These are phyloP conservation scores for Colletotrichum plurivorum DNA, from an alignment of 2,329 filamentous ascomycete genomes.

Conservation along the genomic window DNA sequence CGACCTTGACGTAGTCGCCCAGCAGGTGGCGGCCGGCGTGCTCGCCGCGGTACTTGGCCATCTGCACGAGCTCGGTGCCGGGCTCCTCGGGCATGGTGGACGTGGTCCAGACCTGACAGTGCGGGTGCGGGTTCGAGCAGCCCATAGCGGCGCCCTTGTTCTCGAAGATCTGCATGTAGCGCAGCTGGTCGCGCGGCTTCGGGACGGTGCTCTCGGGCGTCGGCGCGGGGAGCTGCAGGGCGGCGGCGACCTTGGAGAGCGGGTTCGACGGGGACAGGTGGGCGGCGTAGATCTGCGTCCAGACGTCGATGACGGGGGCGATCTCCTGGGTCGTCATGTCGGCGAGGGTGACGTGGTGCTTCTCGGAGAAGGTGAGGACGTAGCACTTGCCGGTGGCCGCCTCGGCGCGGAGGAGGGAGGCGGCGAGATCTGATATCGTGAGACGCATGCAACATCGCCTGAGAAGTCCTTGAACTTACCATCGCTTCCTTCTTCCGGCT, in stretches of 20 bases:
- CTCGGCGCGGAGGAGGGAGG: constrained; percentile 84
- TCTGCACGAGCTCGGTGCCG: constrained; percentile 80
- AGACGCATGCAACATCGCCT: too few species aligned
- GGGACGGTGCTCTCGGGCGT: constrained; percentile 54
- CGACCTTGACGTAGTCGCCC: constrained; percentile 87
- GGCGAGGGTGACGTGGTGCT: constrained; percentile 92
- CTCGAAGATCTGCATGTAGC: constrained; percentile 99
- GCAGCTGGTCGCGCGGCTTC: constrained; percentile 81
- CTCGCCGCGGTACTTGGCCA: constrained; percentile 82
- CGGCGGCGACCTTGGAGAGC: constrained; percentile 61
- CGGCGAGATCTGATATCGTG: constrained; percentile 72
- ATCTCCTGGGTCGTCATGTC: constrained; percentile 87
- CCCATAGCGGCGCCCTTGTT: constrained; percentile 99
- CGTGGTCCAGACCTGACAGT: constrained; percentile 97
- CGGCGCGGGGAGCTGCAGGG: constrained; percentile 56
- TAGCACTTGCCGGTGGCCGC: constrained; percentile 96
- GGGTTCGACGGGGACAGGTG: constrained; percentile 83
- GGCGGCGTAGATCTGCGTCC: constrained; percentile 90
- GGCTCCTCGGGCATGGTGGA: constrained; percentile 93
- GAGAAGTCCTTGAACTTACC: constrained; percentile 34
- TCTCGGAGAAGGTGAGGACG: constrained; percentile 93
- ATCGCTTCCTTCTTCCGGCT: constrained; percentile 56
- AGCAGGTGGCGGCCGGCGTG: constrained; percentile 83
- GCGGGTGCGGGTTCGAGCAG: constrained; percentile 97
- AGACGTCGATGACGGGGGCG: constrained; percentile 86